Percentiles rank a stretch among this genome's conserved stretches.
Conservation (phyloP, 2,329 filamentous ascomycete genomes). For the Aspergillus japonicus region DNA sequence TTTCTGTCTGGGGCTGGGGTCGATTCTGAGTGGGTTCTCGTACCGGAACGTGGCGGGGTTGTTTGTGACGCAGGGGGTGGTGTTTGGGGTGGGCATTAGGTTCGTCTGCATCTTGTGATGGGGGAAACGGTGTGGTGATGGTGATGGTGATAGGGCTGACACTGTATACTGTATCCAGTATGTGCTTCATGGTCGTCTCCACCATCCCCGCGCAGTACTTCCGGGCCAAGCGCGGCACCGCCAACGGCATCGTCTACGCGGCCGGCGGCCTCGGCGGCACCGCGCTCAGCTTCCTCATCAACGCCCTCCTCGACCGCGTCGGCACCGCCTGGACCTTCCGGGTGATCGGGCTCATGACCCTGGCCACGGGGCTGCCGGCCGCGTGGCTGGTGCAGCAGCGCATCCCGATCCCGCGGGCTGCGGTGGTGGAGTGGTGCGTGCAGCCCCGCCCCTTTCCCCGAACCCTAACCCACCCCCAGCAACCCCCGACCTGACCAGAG, state of each 20-base stretch:
- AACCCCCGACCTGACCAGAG: neutral
- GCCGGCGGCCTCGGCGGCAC: conserved; percentile 57
- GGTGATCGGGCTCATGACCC: conserved; percentile 50
- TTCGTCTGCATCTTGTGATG: conserved; percentile 14
- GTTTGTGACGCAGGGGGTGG: conserved; percentile 51
- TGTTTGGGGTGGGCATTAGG: conserved; percentile 49
- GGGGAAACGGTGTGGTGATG: neutral
- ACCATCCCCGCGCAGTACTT: conserved; percentile 57
- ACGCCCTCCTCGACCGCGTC: conserved; percentile 42
- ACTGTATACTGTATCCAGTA: conserved; percentile 8
- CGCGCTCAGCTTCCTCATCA: conserved; percentile 51
- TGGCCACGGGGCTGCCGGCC: conserved; percentile 56
- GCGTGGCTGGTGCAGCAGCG: conserved; percentile 50
- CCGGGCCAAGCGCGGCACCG: conserved; percentile 52
- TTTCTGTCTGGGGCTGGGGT: conserved; percentile 50
- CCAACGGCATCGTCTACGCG: conserved; percentile 49
- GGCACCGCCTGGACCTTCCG: conserved; percentile 43
- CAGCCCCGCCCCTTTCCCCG: neutral
- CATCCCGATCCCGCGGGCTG: conserved; percentile 36
- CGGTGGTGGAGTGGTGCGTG: conserved; percentile 53
- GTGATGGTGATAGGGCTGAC: neutral
- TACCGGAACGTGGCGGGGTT: conserved; percentile 47
- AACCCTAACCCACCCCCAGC: neutral
- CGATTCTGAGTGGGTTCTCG: conserved; percentile 51
- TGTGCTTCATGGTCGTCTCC: conserved; percentile 50